Base-by-base conservation (phyloP, 1,139 yeast genomes). In the Pichia sp. region DNA sequence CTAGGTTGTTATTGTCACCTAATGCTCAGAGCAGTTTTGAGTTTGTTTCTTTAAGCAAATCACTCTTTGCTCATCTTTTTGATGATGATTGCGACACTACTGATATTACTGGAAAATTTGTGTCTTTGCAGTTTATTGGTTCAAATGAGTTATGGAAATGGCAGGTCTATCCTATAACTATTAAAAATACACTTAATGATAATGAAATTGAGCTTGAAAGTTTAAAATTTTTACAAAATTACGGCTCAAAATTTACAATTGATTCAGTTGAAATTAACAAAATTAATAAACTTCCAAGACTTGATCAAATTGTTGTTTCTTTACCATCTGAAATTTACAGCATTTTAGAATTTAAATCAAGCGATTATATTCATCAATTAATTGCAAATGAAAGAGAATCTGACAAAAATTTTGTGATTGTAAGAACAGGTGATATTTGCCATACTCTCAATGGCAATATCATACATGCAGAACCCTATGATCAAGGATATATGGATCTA, bases 391-490 rank as follows among this genome's bases (percentile, higher is more conserved):
- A 72, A 10, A 58, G 66, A 7, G 67, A 73, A 18, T 67, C 73
- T 2, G 58, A 66, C 39, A 63, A 65, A 32, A 68, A 67, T 34
- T 74, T 71, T 49, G 47, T 59, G 3, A 61, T 78, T 3, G 36
- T 61, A 2, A 54, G 60, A 74, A 52, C 60, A 32, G 59, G 56
- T 27, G 66, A 64, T 46, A 33, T 47, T 25, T 53, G 58, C 1
- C 52, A 58, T 30, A 53, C 63, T n/a, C 61, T 78, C 32, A 73
- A 76, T 56, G 85, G 83, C 3, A 59, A 58, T 7, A 74, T 86
- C 5, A 63, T 76, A 7, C 73, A 82, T 34, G 78, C 89, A 61
- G 95, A 85, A 56, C 95, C 95, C 0, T 73, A 79, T 1, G 78
- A 77, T 40, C 94, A 85, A 61, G 95, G 95, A 1, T 57, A 63